Evolutionary conservation across 1,139 yeast species (phyloP), one percentile per base, ranked within the genome.

Genomic region (Debaryomycetaceae sp.): DNA sequence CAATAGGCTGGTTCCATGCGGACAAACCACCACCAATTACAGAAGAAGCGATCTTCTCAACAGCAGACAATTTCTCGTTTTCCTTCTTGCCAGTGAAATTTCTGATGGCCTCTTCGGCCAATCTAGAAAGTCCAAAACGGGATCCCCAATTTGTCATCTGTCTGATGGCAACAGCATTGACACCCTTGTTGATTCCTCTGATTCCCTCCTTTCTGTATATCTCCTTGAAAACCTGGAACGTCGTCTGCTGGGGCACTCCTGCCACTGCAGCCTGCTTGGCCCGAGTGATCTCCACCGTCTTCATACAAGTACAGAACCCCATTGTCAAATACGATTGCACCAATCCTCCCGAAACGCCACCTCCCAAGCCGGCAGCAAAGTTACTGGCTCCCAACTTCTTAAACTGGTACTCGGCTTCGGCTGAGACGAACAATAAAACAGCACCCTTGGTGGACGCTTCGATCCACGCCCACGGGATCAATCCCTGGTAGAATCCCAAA

Each of bases 131-230:
- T 35, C 98, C 99, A 62, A 91, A 91, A 63, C 99, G 80, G 27
- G 97, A 89, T 44, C 99, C 99, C 99, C 99, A 93, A 69, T 93
- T 93, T 56, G 98, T 91, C 87, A 90, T 87, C 68, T 93, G 99
- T 71, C 99, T 86, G 57, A 93, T 87, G 31, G 99, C 98, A 49
- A 93, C 98, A n/a, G 99, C 99, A 62, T 93, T 93, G 50, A 93
- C 99, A 64, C 99, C 99, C 72, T 87, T 90, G 70, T 93, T 93
- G 62, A 93, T 89, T 57, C 99, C 99, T 57, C 84, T 76, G 48
- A 93, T 80, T 55, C 99, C 99, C 66, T 93, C 98, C 51, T 76
- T 84, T 43, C 72, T 69, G 66, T 81, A 91, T 50, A 93, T 90
- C 38, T 87, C 95, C 62, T 78, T 80, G 69, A 93, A 93, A 37